A percentile compares a stretch with the other conserved stretches of the same genome.
Conservation (phyloP, 2,329 filamentous ascomycete species). For the Monosporascus sp. region DNA sequence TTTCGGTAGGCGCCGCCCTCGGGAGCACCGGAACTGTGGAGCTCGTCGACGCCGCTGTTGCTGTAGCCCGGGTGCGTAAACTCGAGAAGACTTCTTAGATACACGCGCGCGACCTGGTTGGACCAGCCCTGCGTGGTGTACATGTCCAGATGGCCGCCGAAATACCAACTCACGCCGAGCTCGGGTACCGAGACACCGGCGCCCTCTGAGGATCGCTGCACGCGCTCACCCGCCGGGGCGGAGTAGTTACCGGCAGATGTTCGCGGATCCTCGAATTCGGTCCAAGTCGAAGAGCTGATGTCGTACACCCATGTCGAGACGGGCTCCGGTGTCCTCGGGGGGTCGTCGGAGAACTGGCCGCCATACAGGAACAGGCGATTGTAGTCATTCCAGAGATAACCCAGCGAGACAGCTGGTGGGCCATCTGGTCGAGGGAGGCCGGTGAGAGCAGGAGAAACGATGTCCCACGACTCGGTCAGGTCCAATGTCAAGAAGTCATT, state of each 20-base stretch:
- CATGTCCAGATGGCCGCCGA: slow-evolving; percentile 68
- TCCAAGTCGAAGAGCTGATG: slow-evolving; percentile 55
- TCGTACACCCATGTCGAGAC: slow-evolving; percentile 68
- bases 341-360: slow-evolving; percentile 64
- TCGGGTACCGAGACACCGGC: slow-evolving; percentile 66
- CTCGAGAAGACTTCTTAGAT: slow-evolving; percentile 69
- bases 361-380: slow-evolving; percentile 68
- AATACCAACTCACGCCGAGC: slow-evolving; percentile 70
- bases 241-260: slow-evolving; percentile 62
- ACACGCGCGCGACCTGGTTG: slow-evolving; percentile 56
- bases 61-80: slow-evolving; percentile 68
- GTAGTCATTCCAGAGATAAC: slow-evolving; percentile 72
- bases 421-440: slow-evolving; percentile 61
- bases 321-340: slow-evolving; percentile 48
- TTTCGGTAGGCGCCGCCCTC: slow-evolving; percentile 63
- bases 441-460: slow-evolving; percentile 54
- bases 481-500: slow-evolving; percentile 71
- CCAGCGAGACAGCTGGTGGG: slow-evolving; percentile 65
- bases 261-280: slow-evolving; percentile 53
- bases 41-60: slow-evolving; percentile 56
- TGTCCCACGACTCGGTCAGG: slow-evolving; percentile 67
- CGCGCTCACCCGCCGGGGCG: slow-evolving; percentile 44
- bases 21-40: slow-evolving; percentile 53
- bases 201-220: slow-evolving; percentile 69
- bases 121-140: slow-evolving; percentile 60